Conservation (phyloP, 306 rosid genomes). For the Cercis canadensis region DNA sequence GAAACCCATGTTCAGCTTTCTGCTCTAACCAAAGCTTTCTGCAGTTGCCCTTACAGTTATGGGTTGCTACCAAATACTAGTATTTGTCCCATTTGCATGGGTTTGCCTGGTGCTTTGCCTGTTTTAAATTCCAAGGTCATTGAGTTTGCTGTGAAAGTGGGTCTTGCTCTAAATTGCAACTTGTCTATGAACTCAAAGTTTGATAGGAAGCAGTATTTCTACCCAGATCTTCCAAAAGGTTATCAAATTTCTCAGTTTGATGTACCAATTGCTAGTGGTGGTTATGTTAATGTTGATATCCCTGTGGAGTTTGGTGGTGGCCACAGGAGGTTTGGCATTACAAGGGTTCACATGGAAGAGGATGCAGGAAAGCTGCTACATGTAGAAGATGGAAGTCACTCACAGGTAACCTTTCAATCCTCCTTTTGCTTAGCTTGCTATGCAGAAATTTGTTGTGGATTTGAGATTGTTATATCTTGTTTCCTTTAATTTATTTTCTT, state of each 20-base stretch:
- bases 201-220: conserved; percentile 95
- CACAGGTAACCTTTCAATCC: conserved; percentile 64
- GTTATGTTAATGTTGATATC: conserved; percentile 81
- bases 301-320: conserved; percentile 92
- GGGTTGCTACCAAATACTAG: conserved; percentile 77
- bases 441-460: neutral
- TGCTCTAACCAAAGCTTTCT: conserved; percentile 88
- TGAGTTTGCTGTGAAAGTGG: conserved; percentile 76
- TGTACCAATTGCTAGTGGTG: conserved; percentile 78
- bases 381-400: conserved; percentile 75
- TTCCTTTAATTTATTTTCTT: neutral
- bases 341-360: conserved; percentile 99
- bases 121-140: conserved; percentile 81
- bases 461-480: neutral
- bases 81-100: conserved; percentile 92
- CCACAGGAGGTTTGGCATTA: conserved; percentile 84
- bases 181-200: conserved; percentile 81
- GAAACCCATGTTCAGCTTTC: conserved; percentile 97
- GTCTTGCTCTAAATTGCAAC: conserved; percentile 87
- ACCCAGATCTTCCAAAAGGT: conserved; percentile 96
- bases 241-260: conserved; percentile 98
- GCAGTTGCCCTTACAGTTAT: conserved; percentile 78
- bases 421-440: conserved; percentile 18
- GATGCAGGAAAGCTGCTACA: conserved; percentile 95
- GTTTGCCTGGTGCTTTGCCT: conserved; percentile 91